These are phyloP conservation scores for Acacia crassicarpa DNA, from an alignment of 306 rosid species.

Conservation along the genomic window DNA sequence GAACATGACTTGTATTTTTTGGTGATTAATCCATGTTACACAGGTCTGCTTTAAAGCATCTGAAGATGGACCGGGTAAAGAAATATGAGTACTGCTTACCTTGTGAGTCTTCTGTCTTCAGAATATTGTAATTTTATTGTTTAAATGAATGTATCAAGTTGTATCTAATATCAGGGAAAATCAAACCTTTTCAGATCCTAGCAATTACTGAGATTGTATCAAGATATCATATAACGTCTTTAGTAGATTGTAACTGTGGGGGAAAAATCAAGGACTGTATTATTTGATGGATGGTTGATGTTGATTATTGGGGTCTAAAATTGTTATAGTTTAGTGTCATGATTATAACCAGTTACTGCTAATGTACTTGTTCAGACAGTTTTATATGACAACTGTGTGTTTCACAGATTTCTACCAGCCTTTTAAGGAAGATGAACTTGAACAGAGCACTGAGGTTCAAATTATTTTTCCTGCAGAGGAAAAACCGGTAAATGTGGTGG, in stretches of 20 bases:
- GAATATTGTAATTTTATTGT: not conserved
- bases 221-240: not conserved
- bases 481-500: constrained; percentile 56
- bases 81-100: constrained; percentile 82
- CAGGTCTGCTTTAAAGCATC: constrained; percentile 79
- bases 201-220: constrained; percentile 2
- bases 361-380: not conserved
- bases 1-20: not conserved
- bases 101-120: constrained; percentile 50
- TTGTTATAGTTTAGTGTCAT: not conserved
- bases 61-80: constrained; percentile 76
- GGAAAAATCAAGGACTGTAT: not conserved
- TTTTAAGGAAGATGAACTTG: constrained; percentile 74
- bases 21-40: constrained; percentile 19
- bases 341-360: not conserved
- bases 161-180: not conserved
- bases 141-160: not conserved
- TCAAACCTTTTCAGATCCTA: not conserved
- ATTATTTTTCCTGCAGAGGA: constrained; percentile 59
- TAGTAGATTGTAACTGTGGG: not conserved
- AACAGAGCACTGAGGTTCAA: constrained; percentile 79
- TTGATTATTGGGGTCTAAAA: not conserved
- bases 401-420: constrained; percentile 71
- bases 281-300: not conserved
- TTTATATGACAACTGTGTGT: not conserved